Conservation (phyloP, 345 rosid species). For the Citrus cavaleriei region DNA sequence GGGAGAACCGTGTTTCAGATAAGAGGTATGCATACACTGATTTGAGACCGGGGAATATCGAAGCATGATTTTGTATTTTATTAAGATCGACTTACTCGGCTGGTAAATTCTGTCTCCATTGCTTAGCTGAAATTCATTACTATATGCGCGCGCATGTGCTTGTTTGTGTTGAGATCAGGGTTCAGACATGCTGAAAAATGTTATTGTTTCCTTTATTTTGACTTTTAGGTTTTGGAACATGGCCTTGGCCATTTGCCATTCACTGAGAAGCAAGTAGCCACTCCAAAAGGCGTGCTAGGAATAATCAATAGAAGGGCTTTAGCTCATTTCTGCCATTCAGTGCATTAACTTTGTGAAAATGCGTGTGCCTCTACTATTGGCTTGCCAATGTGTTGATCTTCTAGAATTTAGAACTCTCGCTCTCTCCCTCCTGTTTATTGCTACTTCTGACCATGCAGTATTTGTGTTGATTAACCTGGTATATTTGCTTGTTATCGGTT, state of each 20-base stretch:
- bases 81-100: slow-evolving; percentile 85
- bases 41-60: slow-evolving; percentile 84
- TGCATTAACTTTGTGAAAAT: background rate
- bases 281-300: slow-evolving; percentile 70
- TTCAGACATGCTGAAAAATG: slow-evolving; percentile 2
- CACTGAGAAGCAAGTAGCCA: slow-evolving; percentile 87
- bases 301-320: slow-evolving; percentile 7
- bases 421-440: background rate
- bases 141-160: background rate
- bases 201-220: slow-evolving; percentile 14
- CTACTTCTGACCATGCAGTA: background rate
- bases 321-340: background rate
- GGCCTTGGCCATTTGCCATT: slow-evolving; percentile 95
- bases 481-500: background rate
- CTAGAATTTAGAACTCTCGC: background rate
- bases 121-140: slow-evolving; percentile 9
- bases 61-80: slow-evolving; percentile 97
- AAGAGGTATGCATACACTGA: slow-evolving; percentile 97
- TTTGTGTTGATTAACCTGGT: background rate
- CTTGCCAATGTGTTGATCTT: background rate
- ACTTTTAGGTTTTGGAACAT: slow-evolving; percentile 89
- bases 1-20: slow-evolving; percentile 48
- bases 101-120: slow-evolving; percentile 43
- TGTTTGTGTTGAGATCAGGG: background rate
- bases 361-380: background rate